These are phyloP conservation scores for Penicillium diatomitis DNA, from an alignment of 495 filamentous ascomycete genomes.

Conservation along the genomic window DNA sequence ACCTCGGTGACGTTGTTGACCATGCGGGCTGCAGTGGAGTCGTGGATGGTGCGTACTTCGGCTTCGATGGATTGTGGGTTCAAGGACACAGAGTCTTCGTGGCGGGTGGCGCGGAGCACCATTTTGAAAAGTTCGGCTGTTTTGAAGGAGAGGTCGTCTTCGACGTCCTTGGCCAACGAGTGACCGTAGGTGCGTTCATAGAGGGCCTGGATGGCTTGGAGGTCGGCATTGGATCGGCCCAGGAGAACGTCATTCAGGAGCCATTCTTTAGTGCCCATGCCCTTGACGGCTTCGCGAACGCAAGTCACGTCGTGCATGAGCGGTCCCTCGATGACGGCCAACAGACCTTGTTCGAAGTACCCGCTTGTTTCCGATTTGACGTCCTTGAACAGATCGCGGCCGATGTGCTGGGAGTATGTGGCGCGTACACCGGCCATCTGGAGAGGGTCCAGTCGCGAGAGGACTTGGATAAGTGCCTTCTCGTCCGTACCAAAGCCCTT, in stretches of 20 bases:
- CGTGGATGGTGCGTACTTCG: conserved; percentile 64
- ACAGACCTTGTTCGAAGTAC: conserved; percentile 59
- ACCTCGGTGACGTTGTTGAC: conserved; percentile 70
- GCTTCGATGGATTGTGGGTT: conserved; percentile 57
- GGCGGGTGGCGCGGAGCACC: conserved; percentile 58
- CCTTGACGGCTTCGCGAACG: conserved; percentile 58
- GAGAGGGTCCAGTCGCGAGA: conserved; percentile 60
- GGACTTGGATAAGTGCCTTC: conserved; percentile 53
- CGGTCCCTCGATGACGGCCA: conserved; percentile 68
- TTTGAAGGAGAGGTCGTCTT: conserved; percentile 71
- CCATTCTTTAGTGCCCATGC: conserved; percentile 76
- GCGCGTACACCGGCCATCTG: conserved; percentile 61
- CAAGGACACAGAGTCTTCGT: conserved; percentile 67
- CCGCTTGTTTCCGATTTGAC: conserved; percentile 67
- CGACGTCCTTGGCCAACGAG: conserved; percentile 58
- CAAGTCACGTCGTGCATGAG: conserved; percentile 58
- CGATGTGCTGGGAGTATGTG: conserved; percentile 51
- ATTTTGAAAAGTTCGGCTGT: conserved; percentile 74
- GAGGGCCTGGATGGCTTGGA: conserved; percentile 66
- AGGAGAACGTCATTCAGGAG: conserved; percentile 81
- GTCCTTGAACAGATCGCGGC: conserved; percentile 60
- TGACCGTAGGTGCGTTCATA: conserved; percentile 58
- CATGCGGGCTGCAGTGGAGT: conserved; percentile 57
- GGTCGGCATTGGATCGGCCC: conserved; percentile 72
- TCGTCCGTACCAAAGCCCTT: conserved; percentile 90